phyloP scores from a whole-genome alignment of 352 stramenopile species.

The Globisporangium irregulare region DNA sequence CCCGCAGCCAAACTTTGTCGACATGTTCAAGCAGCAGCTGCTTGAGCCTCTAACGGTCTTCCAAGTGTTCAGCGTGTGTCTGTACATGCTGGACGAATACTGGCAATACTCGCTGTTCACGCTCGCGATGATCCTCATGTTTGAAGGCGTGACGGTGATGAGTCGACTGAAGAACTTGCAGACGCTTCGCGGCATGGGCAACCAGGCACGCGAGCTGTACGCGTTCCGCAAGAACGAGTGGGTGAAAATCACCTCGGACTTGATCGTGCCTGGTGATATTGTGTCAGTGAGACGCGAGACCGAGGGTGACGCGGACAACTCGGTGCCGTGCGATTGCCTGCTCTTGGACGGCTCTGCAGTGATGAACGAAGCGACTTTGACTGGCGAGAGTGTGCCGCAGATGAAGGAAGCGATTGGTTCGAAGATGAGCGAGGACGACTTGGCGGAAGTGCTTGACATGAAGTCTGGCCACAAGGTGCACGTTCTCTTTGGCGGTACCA shows the following conservation, averaged over 20 bases:
- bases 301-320: slow-evolving; percentile 73
- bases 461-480: slow-evolving; percentile 88
- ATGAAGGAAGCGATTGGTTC: slow-evolving; percentile 93
- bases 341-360: slow-evolving; percentile 94
- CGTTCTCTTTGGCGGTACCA: slow-evolving; percentile 93
- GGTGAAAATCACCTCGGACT: slow-evolving; percentile 77
- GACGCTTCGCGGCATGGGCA: slow-evolving; percentile 93
- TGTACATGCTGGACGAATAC: slow-evolving; percentile 99
- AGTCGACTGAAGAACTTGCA: slow-evolving; percentile 95
- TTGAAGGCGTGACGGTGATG: slow-evolving; percentile 96
- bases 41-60: slow-evolving; percentile 99
- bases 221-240: slow-evolving; percentile 91
- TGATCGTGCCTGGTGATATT: slow-evolving; percentile 92
- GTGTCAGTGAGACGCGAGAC: slow-evolving; percentile 91
- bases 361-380: slow-evolving; percentile 99
- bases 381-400: slow-evolving; percentile 97
- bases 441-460: slow-evolving; percentile 78
- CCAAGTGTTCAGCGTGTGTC: slow-evolving; percentile 97
- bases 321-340: slow-evolving; percentile 95
- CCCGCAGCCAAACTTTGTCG: slow-evolving; percentile 92
- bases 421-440: slow-evolving; percentile 74
- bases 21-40: slow-evolving; percentile 97
- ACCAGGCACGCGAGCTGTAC: slow-evolving; percentile 80
- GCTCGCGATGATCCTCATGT: slow-evolving; percentile 97
- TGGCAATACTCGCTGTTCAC: slow-evolving; percentile 99